Evolutionary conservation across 805 yeast genomes (phyloP), one percentile per base, ranked within the genome.

Genomic region (Monosporozyma yasuniensis): DNA sequence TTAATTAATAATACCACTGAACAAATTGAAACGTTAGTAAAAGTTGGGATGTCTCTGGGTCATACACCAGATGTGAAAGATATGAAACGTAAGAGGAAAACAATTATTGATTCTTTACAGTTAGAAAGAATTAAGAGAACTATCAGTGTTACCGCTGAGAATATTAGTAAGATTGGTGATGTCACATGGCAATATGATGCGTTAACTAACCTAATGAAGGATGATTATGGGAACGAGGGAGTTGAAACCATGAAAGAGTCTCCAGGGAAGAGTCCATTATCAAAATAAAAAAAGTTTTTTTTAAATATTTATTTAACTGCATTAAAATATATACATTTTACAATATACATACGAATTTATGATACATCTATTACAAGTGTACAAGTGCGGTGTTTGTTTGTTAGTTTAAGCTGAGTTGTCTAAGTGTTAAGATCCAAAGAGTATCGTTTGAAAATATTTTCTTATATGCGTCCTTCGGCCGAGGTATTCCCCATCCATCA

Each of bases 21-120:
- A 21, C 74, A 82, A 19, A 74, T 87, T 14, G 99, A 91, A 64
- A 90, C 98, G 0, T 72, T 90, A 50, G 82, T 90, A 0, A 71
- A 85, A 48, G 96, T 90, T 1, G 98, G 98, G 0, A 91, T 87
- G 84, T 84, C 95, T 38, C 77, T 91, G 37, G 98, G 96, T 0
- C 96, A 90, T 64, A 55, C 75, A 0, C 76, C 76, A 0, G 75
- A 69, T 11, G 67, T 66, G 0, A 57, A 66, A 2, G 89, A 83
- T 56, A 72, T 64, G 55, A 67, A 69, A 47, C 70, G 88, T 58
- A 68, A 70, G 43, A 73, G 69, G 47, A 61, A 72, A 21, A 74
- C 71, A 18, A 48, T 61, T 5, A 47, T 52, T 4, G 52, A 53
- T 46, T 57, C 60, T 7, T 55, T 51, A 25, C 58, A 64, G 38